These are phyloP conservation scores for Carpinus fangiana DNA, from an alignment of 306 rosid genomes.

Conservation along the genomic window DNA sequence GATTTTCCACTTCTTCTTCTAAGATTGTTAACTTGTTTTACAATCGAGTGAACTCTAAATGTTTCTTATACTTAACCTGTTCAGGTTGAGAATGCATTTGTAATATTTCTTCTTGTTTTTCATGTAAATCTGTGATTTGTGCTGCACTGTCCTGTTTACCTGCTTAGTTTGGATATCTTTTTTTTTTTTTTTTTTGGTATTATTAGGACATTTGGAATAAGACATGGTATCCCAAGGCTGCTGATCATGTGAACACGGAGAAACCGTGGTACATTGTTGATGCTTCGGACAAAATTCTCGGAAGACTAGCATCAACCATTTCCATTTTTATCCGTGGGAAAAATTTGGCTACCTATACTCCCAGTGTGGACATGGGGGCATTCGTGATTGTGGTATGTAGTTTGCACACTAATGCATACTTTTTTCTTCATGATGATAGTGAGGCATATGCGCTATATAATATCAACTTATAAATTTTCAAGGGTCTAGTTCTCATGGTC, in stretches of 20 bases:
- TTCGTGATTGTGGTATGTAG: constrained; percentile 92
- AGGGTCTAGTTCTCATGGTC: constrained; percentile 7
- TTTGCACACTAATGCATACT: background rate
- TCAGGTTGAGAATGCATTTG: background rate
- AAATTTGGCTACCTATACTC: constrained; percentile 74
- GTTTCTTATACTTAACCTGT: background rate
- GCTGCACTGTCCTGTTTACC: background rate
- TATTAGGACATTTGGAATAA: constrained; percentile 92
- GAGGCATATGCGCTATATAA: background rate
- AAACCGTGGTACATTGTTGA: constrained; percentile 91
- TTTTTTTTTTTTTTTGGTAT: background rate
- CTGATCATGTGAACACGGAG: constrained; percentile 84
- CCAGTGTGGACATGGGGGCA: constrained; percentile 98
- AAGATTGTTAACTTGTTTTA: background rate
- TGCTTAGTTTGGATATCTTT: background rate
- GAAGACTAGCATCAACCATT: constrained; percentile 90
- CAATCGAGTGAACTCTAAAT: background rate
- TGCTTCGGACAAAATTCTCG: constrained; percentile 86
- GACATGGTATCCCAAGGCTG: constrained; percentile 95
- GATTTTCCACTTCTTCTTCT: too few relatives aligned
- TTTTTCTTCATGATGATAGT: constrained; percentile 8
- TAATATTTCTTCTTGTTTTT: background rate
- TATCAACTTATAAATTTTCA: constrained; percentile 11
- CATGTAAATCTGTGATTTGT: background rate
- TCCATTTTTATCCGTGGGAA: constrained; percentile 86